Evolutionary conservation across 257 asterid species (phyloP), one percentile per base, ranked within the genome.

Genomic region (Rhazya stricta): DNA sequence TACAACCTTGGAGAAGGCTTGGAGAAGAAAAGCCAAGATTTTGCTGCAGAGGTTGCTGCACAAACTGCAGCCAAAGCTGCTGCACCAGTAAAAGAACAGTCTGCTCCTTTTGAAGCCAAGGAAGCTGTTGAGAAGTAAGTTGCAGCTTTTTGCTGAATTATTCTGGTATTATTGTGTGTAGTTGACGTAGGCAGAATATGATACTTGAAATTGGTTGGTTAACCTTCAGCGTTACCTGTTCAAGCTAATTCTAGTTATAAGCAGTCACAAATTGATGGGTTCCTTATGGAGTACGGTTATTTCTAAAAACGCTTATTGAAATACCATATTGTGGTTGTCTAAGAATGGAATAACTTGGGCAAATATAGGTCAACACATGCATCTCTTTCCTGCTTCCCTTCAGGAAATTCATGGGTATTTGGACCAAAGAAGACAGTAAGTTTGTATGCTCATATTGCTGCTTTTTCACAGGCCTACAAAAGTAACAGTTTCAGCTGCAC

Each of bases 21-120:
- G 80, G 96, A 95, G 74, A 95, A 95, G 96, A 92, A 87, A 77
- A 91, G 86, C 81, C 94, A 89, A 83, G 97, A 95, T 85, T 95
- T 92, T 78, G 98, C 98, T 43, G 96, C 98, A 25, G 99, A 95
- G 87, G 99, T 95, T 71, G 98, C 99, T 75, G 97, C 98, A 46
- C 99, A 95, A 80, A 92, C 98, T 82, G 81, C 96, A 15, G 88
- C 87, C 46, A 94, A 88, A 81, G 83, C 91, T 12, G 60, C 69
- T 25, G 76, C 85, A 60, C 61, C 95, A 58, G 89, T 56, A 69
- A 85, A 76, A 70, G 91, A 85, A 78, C 90, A 85, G 79, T 81
- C 90, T 66, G 87, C 84, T 60, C 83, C 81, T 56, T 78, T 71
- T 81, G 86, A 87, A 79, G 80, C 88, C 80, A 81, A 51, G 77